phyloP scores from a whole-genome alignment of 192 early-diverging fungal genomes.

The Podochytrium sp. region DNA sequence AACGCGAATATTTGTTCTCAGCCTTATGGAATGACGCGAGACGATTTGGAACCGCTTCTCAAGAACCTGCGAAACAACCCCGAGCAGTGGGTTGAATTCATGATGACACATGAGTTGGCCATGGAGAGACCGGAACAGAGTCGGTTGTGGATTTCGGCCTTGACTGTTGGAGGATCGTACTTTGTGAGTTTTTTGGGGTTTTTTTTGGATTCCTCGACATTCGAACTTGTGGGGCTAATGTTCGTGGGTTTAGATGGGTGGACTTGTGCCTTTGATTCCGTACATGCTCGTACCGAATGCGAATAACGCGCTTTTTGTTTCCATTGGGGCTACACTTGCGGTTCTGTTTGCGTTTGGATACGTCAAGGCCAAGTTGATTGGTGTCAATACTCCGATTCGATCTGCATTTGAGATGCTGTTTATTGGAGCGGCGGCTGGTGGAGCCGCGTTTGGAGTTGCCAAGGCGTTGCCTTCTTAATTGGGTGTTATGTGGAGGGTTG shows the following conservation, averaged over 20 bases:
- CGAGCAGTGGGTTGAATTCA: conserved; percentile 68
- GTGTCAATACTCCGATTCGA: conserved; percentile 17
- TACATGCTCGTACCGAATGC: conserved; percentile 55
- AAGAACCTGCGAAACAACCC: conserved; percentile 51
- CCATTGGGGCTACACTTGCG: conserved; percentile 54
- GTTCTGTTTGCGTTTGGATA: conserved; percentile 68
- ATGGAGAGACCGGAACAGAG: conserved; percentile 59
- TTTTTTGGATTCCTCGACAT: not conserved
- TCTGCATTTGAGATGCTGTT: conserved; percentile 34
- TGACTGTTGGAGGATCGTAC: conserved; percentile 64
- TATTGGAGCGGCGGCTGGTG: conserved; percentile 32
- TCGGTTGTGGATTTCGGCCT: conserved; percentile 58
- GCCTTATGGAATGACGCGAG: conserved; percentile 62
- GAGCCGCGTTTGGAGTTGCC: conserved; percentile 39
- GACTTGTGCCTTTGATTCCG: conserved; percentile 63
- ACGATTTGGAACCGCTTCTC: conserved; percentile 55
- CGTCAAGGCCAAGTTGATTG: conserved; percentile 54
- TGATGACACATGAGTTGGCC: conserved; percentile 71
- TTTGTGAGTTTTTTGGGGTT: conserved; percentile 33
- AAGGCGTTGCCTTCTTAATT: conserved; percentile 61
- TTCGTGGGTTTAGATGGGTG: conserved; percentile 41
- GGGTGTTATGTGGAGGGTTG: no score
- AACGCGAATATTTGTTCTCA: not conserved
- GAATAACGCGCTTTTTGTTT: conserved; percentile 47
- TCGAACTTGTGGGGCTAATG: not conserved